A percentile compares a stretch with the other conserved stretches of the same genome.
Conservation (phyloP, 1,284 basidiomycete genomes). For the Sphaerobolus stellatus region DNA sequence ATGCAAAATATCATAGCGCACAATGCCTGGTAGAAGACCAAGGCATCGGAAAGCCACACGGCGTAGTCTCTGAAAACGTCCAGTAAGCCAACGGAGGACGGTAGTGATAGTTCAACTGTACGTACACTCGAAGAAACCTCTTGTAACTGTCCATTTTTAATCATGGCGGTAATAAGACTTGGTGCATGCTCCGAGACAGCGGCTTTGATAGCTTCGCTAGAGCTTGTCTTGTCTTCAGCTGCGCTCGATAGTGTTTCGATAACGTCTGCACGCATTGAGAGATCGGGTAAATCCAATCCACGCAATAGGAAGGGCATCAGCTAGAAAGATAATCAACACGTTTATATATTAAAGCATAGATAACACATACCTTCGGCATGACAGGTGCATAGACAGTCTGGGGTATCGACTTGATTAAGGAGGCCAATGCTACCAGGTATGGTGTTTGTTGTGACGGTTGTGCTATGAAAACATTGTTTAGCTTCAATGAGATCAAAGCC, state of each 20-base stretch:
- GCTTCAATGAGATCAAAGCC: neutral
- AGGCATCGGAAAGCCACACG: constrained; percentile 75
- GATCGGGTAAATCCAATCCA: constrained; percentile 75
- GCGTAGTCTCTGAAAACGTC: constrained; percentile 60
- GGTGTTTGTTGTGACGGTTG: constrained; percentile 58
- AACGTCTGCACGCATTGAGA: constrained; percentile 73
- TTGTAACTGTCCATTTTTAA: constrained; percentile 52
- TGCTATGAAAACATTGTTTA: constrained; percentile 19
- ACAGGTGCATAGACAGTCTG: constrained; percentile 69
- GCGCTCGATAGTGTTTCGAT: constrained; percentile 79
- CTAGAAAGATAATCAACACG: constrained; percentile 39
- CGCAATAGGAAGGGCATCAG: constrained; percentile 88
- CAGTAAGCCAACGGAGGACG: neutral
- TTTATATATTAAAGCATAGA: constrained; percentile 2
- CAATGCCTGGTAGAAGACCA: constrained; percentile 65
- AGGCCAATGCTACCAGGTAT: constrained; percentile 82
- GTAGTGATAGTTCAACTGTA: constrained; percentile 7
- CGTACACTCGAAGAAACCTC: constrained; percentile 58
- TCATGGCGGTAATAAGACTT: constrained; percentile 69
- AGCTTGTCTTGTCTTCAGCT: constrained; percentile 56
- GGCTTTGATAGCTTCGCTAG: constrained; percentile 37
- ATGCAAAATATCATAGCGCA: constrained; percentile 79
- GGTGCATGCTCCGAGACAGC: constrained; percentile 67
- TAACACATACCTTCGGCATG: constrained; percentile 58
- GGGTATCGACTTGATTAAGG: constrained; percentile 79